Base-by-base conservation (phyloP, 768 basidiomycete genomes). In the Myochromella boudieri region DNA sequence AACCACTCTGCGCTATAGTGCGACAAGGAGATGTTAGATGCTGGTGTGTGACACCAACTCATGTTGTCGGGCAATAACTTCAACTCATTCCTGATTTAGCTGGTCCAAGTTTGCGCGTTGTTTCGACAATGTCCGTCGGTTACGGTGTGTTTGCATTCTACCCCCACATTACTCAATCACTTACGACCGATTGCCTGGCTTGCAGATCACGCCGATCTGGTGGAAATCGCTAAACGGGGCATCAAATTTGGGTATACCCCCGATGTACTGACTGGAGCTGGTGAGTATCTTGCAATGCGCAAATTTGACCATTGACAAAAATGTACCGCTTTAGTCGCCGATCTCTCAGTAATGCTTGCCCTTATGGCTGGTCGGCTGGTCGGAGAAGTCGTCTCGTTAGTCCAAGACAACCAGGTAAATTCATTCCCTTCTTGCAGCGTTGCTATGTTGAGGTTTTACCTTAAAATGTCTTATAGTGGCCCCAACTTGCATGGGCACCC, bases 111-210 rank as follows among this genome's bases (percentile, higher is more conserved):
- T 74, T 99, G 7, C 80, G 78, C 34, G 84, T 90, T n/a, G 78
- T 97, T 2, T 95, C 94, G 1, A 97, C 95, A 0, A 89, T 95
- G 83, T 92, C 91, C 14, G 91, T 94, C 15, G 92, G 91, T 37
- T 89, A 85, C 59, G 89, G 91, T 89, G 48, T 46, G 76, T 53
- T 15, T 32, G 17, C 32, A 39, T 21, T 34, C 3, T 12, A 6
- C 1, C 11, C 20, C 26, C 6, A 15, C 14, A 22, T 22, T 26
- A 28, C 3, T 33, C n/a, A 21, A 26, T 24, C 5, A 6, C 33
- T 37, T n/a, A 20, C 21, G 4, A 29, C 14, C 26, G 22, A 20
- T 14, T 3, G 17, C 6, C 3, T 34, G 7, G 12, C 12, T 17
- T 40, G 12, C 21, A 95, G 95, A 99, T 44, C 97, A 98, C 53